Evolutionary conservation across 257 asterid genomes (phyloP).

Genomic region (Coffea canephora): DNA sequence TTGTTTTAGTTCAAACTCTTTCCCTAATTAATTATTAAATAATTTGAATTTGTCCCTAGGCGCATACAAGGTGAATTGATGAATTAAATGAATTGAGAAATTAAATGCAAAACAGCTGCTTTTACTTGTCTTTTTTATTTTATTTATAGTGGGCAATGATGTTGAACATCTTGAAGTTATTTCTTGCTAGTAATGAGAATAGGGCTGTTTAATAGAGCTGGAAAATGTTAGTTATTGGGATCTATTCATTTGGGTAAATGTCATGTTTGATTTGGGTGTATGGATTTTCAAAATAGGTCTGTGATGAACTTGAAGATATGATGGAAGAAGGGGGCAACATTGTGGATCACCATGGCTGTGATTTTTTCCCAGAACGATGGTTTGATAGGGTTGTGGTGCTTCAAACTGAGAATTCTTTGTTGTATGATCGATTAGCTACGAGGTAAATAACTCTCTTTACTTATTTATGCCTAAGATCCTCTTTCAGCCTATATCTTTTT

Average conservation of each 20-base stretch:
- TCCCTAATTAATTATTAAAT: too few species aligned
- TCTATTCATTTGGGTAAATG: not conserved
- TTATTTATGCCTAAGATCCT: not conserved
- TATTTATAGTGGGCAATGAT: not conserved
- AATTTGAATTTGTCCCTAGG: too few species aligned
- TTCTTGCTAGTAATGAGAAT: not conserved
- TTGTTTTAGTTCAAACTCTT: not conserved
- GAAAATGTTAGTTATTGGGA: not conserved
- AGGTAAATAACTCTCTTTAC: slow-evolving; percentile 36
- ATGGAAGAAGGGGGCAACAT: slow-evolving; percentile 95
- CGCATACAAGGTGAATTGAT: too few species aligned
- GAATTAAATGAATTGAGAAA: too few species aligned
- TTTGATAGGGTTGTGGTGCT: slow-evolving; percentile 79
- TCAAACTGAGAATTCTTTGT: slow-evolving; percentile 61
- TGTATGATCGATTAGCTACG: slow-evolving; percentile 73
- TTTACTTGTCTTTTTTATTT: not conserved
- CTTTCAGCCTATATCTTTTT: not conserved
- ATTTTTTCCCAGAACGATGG: slow-evolving; percentile 97
- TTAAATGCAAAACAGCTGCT: not conserved
- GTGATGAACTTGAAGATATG: slow-evolving; percentile 92
- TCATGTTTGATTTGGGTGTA: not conserved
- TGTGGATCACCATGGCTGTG: slow-evolving; percentile 95
- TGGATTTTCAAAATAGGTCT: slow-evolving; percentile 42
- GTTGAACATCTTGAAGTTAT: too few species aligned
- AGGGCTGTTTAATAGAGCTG: not conserved